These are phyloP conservation scores for Starmera caribaea DNA, from an alignment of 805 yeast species.

Conservation along the genomic window DNA sequence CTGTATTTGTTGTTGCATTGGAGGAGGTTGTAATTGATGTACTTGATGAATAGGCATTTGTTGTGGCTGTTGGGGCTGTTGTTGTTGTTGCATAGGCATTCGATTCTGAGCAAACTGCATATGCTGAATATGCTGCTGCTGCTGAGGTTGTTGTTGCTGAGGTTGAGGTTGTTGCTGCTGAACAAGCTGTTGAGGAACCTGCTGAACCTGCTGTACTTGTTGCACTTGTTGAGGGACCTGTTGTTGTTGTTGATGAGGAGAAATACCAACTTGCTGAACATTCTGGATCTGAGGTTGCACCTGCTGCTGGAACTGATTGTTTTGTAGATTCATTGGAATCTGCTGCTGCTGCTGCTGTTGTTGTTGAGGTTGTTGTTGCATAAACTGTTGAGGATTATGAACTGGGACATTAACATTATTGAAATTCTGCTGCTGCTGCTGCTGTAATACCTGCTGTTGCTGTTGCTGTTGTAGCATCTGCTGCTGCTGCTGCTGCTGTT, in stretches of 20 bases:
- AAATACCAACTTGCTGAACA: too few species aligned
- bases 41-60: not conserved
- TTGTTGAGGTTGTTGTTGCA: not conserved
- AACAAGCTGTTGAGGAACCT: not conserved
- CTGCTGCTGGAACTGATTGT: not conserved
- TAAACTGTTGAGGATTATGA: too few species aligned
- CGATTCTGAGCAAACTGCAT: constrained; percentile 3
- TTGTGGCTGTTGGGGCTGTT: constrained; percentile 1
- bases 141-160: constrained; percentile 10
- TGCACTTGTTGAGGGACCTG: too few species aligned
- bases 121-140: constrained; percentile 8
- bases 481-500: constrained; percentile 6
- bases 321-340: not conserved
- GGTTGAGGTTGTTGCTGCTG: not conserved
- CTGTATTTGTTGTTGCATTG: constrained; percentile 5
- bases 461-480: constrained; percentile 20
- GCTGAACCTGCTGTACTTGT: constrained; percentile 1
- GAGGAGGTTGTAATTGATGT: constrained; percentile 8
- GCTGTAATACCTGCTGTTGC: constrained; percentile 13
- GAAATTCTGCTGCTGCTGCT: constrained; percentile 3
- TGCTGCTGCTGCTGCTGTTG: not conserved
- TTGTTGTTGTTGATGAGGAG: not conserved
- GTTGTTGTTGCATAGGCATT: constrained; percentile 2
- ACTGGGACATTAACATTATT: not conserved
- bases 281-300: not conserved